phyloP scores from a whole-genome alignment of 192 early-diverging fungal genomes.

The Allomyces javanicus region DNA sequence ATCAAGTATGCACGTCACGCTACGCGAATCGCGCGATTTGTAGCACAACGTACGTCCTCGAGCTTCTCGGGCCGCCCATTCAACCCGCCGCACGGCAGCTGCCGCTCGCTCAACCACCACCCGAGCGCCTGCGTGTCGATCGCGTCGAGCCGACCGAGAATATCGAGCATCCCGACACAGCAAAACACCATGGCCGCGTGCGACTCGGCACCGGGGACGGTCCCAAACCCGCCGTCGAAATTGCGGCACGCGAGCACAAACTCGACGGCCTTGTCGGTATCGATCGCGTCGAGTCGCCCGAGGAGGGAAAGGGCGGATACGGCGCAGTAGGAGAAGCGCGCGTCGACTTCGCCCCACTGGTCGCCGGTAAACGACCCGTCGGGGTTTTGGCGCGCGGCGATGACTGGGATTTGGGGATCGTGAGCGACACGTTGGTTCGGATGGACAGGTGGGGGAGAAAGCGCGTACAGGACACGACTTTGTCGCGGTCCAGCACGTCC shows the following conservation, averaged over 20 bases:
- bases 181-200: constrained; percentile 78
- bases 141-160: constrained; percentile 51
- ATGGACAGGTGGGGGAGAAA: background rate
- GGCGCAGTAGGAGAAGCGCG: constrained; percentile 76
- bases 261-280: constrained; percentile 42
- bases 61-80: constrained; percentile 94
- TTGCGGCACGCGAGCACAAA: constrained; percentile 67
- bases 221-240: constrained; percentile 94
- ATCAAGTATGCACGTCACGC: background rate
- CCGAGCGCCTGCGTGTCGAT: constrained; percentile 66
- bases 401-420: constrained; percentile 20
- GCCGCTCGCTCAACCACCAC: constrained; percentile 87
- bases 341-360: constrained; percentile 83
- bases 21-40: background rate
- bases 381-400: constrained; percentile 35
- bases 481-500: constrained; percentile 44
- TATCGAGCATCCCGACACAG: constrained; percentile 71
- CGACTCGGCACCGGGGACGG: constrained; percentile 67
- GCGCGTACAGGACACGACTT: constrained; percentile 42
- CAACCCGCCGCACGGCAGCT: constrained; percentile 75
- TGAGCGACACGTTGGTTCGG: background rate
- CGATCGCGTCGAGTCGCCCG: constrained; percentile 38
- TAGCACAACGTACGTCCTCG: constrained; percentile 46
- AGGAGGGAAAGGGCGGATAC: constrained; percentile 62
- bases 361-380: constrained; percentile 78